Evolutionary conservation across 169 alveolate genomes (phyloP), one percentile per base, ranked within the genome.

Genomic region (Plasmodium inui): DNA sequence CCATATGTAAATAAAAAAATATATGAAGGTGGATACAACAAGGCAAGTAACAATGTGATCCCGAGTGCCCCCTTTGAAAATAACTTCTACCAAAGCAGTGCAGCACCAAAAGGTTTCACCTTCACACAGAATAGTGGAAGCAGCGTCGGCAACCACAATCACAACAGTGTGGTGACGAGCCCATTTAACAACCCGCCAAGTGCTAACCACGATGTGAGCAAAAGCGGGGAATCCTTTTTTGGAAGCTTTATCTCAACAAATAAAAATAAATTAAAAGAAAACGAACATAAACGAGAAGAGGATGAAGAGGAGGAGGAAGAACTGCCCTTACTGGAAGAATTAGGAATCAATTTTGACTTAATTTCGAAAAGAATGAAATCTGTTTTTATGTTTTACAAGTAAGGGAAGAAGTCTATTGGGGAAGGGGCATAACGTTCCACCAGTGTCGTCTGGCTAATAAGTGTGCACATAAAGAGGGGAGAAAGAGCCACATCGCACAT

Each of bases 331-430:
- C 61, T 95, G 5, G 96, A 95, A 84, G 96, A 95, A 71, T 79
- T 95, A 9, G 96, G 96, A n/a, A 95, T 95, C 12, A 95, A 95
- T 89, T 88, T 92, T 32, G 95, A 91, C 39, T 80, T 82, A 30
- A 91, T 95, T n/a, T 88, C 93, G 44, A 92, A 95, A 76, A 92
- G 95, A 61, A 95, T 93, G 91, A 78, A 82, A 79, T 84, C 95
- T 2, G 92, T 95, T 50, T 85, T 86, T 82, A 80, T 74, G 74
- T 79, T 85, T 74, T 92, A 93, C 57, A 95, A 92, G 92, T 91
- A 30, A 85, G 71, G 92, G 83, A 30, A 85, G 71, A 44, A 37
- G 7, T 4, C 5, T 12, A 12, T 28, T 22, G 57, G 1, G 44
- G 44, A 17, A 0, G 53, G 2, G 53, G 57, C 12, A 6, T 17